Evolutionary conservation across 2,329 filamentous ascomycete species (phyloP).

Genomic region (Epichloe gansuensis): DNA sequence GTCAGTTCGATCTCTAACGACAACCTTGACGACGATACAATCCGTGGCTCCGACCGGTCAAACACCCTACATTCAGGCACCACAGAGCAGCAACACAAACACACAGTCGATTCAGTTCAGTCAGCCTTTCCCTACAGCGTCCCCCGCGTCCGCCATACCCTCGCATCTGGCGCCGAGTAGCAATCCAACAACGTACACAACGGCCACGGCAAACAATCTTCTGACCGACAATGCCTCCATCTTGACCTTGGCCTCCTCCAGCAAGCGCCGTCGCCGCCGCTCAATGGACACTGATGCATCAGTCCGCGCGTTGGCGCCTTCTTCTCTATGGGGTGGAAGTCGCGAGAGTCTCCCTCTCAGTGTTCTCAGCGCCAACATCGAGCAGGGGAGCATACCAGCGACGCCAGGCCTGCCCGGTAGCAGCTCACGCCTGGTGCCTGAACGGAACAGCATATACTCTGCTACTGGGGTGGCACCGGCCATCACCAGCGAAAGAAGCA

Average conservation of each 20-base stretch:
- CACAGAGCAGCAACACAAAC: constrained; percentile 19
- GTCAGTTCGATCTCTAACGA: constrained; percentile 68
- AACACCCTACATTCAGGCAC: constrained; percentile 15
- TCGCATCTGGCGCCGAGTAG: constrained; percentile 47
- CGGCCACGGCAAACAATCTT: constrained; percentile 70
- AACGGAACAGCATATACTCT: constrained; percentile 74
- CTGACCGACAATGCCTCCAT: constrained; percentile 79
- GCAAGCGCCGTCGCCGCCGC: constrained; percentile 61
- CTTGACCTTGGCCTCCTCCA: constrained; percentile 70
- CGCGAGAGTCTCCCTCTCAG: constrained; percentile 69
- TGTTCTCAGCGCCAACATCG: constrained; percentile 60
- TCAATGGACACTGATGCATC: constrained; percentile 80
- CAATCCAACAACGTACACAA: constrained; percentile 59
- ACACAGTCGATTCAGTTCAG: constrained; percentile 47
- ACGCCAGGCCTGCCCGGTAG: constrained; percentile 42
- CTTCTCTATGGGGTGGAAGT: constrained; percentile 69
- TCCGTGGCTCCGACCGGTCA: constrained; percentile 50
- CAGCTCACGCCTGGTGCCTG: constrained; percentile 31
- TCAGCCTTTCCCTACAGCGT: constrained; percentile 50
- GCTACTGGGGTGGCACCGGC: constrained; percentile 54
- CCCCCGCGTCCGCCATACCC: constrained; percentile 61
- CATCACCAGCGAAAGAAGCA: constrained; percentile 64
- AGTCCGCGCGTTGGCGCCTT: constrained; percentile 71
- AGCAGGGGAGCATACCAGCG: constrained; percentile 30
- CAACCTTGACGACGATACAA: constrained; percentile 75